A percentile compares a stretch with the other conserved stretches of the same genome.
phyloP scores from a whole-genome alignment of 2,329 filamentous ascomycete genomes.

The Fusarium sororula region DNA sequence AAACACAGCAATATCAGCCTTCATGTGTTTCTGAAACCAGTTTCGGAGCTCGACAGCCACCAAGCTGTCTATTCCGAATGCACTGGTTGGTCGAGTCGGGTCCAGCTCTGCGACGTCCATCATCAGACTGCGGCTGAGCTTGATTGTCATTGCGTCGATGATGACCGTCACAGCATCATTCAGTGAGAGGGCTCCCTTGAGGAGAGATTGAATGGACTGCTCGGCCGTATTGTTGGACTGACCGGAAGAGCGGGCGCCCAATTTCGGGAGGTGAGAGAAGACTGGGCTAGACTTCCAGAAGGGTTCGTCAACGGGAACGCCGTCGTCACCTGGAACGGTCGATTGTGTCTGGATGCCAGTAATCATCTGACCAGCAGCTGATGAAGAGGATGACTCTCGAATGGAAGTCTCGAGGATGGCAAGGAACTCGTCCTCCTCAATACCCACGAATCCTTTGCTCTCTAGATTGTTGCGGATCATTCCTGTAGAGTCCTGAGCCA shows the following conservation, averaged over 20 bases:
- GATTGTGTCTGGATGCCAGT: background rate
- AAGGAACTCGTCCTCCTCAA: background rate
- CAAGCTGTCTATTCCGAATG: background rate
- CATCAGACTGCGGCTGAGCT: background rate
- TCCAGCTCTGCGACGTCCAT: background rate
- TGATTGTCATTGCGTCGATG: background rate
- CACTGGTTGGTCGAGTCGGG: background rate
- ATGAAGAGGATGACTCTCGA: background rate
- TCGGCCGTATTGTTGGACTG: background rate
- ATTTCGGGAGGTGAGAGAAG: background rate
- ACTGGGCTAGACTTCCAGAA: background rate
- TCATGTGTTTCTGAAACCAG: background rate
- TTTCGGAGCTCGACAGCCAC: background rate
- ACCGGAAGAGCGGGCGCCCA: background rate
- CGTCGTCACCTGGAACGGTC: background rate
- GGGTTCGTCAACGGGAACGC: background rate
- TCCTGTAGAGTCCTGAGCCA: background rate
- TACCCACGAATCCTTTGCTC: background rate
- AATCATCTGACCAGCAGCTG: background rate
- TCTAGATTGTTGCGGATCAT: background rate
- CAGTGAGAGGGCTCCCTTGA: background rate
- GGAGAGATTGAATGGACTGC: background rate
- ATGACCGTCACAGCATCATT: background rate
- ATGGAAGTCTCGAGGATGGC: background rate
- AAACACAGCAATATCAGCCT: background rate